Base-by-base conservation (phyloP, 2,329 filamentous ascomycete genomes). In the Penicillium capsulatum region DNA sequence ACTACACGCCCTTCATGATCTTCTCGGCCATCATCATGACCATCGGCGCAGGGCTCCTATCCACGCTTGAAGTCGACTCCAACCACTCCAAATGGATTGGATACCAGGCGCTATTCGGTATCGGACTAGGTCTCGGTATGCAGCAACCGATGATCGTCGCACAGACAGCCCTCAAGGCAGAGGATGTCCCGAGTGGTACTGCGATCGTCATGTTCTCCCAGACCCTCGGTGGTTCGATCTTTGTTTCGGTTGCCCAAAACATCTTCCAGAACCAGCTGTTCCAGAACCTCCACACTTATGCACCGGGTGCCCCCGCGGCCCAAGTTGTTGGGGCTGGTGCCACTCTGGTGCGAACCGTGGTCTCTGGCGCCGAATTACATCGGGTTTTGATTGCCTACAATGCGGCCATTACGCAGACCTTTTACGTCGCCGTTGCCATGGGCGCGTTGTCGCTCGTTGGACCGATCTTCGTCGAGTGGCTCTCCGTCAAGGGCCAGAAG, bases 1-100 rank as follows among this genome's bases (percentile, higher is more conserved):
- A 67, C 48, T 69, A 67, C 41, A 64, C 58, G 0, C 66, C 66
- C 2, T 67, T 67, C 35, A 61, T 67, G 56, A 54, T 65, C 20
- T 38, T 53, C n/a, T 54, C 61, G 0, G 46, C 60, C 1, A 44
- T 59, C 13, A 33, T 67, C 11, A 49, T 62, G 34, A 49, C 60
- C 17, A 55, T 65, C 36, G 65, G 64, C 4, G 59, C 57, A 2
- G 65, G 60, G 0, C 48, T 69, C 3, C 48, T 67, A 4, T 59
- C 61, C 3, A 68, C 66, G 1, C 54, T 66, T 2, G 44, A 56
- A 17, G 48, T 57, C 1, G 47, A 59, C 34, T 61, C 64, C 1
- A 47, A 50, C 5, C 53, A 60, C 34, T 35, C 54, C 5, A 53
- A 52, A 15, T 69, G 64, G 65, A 66, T 68, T 37, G 64, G 63